Conservation (phyloP, 148 eudicot genomes). For the Polygonum maritimum region DNA sequence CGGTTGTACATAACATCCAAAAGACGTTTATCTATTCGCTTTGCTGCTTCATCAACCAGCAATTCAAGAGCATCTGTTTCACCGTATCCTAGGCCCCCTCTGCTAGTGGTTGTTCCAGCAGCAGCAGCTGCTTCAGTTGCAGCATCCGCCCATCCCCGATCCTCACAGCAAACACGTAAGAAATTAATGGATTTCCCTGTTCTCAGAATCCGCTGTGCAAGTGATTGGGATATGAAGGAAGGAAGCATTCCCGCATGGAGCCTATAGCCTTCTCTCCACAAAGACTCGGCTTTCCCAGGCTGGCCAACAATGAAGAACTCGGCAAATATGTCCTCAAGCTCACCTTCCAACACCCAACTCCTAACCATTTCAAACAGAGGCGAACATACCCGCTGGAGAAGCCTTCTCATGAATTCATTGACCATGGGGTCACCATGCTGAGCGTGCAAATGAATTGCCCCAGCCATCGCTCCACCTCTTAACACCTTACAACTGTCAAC, state of each 20-base stretch:
- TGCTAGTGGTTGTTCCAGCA: slow-evolving; percentile 76
- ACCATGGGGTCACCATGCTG: slow-evolving; percentile 96
- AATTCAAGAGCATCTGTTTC: slow-evolving; percentile 96
- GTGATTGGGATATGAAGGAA: slow-evolving; percentile 87
- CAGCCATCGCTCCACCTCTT: slow-evolving; percentile 96
- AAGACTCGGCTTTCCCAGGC: slow-evolving; percentile 84
- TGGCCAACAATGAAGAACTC: slow-evolving; percentile 88
- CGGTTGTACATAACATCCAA: slow-evolving; percentile 65
- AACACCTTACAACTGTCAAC: slow-evolving; percentile 87
- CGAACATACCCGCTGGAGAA: slow-evolving; percentile 80
- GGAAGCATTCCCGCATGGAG: slow-evolving; percentile 91
- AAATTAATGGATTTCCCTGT: slow-evolving; percentile 97
- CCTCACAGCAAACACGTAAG: slow-evolving; percentile 92
- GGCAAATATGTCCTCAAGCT: slow-evolving; percentile 86
- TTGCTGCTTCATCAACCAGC: slow-evolving; percentile 88
- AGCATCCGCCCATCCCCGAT: slow-evolving; percentile 93
- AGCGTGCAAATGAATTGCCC: slow-evolving; percentile 96
- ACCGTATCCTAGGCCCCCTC: slow-evolving; percentile 93
- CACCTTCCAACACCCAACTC: slow-evolving; percentile 99
- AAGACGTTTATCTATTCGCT: slow-evolving; percentile 83
- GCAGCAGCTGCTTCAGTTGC: slow-evolving; percentile 97
- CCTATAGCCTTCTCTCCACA: slow-evolving; percentile 92
- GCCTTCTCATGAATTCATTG: slow-evolving; percentile 75
- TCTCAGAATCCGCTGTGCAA: slow-evolving; percentile 77
- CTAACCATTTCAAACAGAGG: slow-evolving; percentile 99